These are phyloP conservation scores for Eutrema salsugineum DNA, from an alignment of 441 rosid species.

Conservation along the genomic window DNA sequence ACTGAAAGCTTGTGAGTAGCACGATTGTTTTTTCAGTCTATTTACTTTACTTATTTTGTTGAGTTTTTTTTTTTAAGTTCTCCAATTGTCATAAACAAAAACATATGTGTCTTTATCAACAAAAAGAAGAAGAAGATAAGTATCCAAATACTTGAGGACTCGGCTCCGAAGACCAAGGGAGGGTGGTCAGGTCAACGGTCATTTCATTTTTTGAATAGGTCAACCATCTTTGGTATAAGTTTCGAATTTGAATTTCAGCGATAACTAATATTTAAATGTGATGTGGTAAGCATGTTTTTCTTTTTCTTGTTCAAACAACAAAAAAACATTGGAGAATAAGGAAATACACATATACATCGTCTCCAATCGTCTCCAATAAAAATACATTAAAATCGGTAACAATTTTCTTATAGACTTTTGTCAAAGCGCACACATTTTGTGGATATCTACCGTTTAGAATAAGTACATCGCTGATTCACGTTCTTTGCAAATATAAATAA, in stretches of 20 bases:
- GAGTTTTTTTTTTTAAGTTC: not conserved
- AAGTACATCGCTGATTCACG: not conserved
- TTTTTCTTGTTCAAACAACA: not conserved
- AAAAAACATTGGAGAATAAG: not conserved
- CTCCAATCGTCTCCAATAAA: not conserved
- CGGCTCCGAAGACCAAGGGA: conserved; percentile 21
- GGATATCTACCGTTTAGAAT: not conserved
- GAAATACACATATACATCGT: not conserved
- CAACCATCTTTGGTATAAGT: not conserved
- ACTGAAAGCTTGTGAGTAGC: not conserved
- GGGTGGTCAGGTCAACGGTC: conserved; percentile 12
- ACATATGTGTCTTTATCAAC: not conserved
- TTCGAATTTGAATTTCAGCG: not conserved
- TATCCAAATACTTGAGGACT: not conserved
- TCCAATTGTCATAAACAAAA: not conserved
- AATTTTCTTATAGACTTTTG: not conserved
- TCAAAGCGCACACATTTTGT: not conserved
- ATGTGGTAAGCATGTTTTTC: not conserved
- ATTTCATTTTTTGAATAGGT: not conserved
- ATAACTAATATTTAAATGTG: not conserved
- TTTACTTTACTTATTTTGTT: not conserved
- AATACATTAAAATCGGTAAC: not conserved
- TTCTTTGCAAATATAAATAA: not conserved
- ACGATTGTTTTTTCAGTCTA: not conserved
- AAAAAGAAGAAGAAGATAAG: not conserved